phyloP scores from a whole-genome alignment of 2,329 filamentous ascomycete genomes.

The Trichoderma cornu-damae region DNA sequence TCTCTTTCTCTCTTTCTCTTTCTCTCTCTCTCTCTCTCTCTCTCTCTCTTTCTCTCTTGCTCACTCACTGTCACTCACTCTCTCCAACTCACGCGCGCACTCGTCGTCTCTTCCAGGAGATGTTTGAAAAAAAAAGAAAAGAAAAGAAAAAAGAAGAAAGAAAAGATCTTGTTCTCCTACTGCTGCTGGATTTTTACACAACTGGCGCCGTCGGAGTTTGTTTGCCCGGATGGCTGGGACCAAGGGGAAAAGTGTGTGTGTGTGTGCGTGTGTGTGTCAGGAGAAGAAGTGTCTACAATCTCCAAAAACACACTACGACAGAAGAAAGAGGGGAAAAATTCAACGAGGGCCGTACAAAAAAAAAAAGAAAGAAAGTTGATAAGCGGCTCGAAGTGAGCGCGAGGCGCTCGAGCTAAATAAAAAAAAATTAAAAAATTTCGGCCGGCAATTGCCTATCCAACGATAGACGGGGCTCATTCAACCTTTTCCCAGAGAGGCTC shows the following conservation, averaged over 20 bases:
- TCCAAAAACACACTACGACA: not conserved
- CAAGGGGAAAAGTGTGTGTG: too few species aligned
- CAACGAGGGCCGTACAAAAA: not conserved
- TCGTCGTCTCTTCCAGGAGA: too few species aligned
- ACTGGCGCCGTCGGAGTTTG: too few species aligned
- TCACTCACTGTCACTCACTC: not conserved
- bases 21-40: not conserved
- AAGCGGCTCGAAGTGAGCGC: constrained; percentile 9
- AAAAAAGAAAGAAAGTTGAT: not conserved
- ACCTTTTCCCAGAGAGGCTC: not conserved
- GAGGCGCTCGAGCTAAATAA: constrained; percentile 13
- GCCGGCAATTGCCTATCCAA: not conserved
- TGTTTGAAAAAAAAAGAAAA: too few species aligned
- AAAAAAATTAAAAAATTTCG: too few species aligned
- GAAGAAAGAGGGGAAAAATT: not conserved
- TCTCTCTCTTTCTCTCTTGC: not conserved
- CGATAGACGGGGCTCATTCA: not conserved
- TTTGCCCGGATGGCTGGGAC: too few species aligned
- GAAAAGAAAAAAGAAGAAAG: too few species aligned
- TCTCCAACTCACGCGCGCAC: too few species aligned
- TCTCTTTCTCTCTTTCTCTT: not conserved
- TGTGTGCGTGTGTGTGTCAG: not conserved
- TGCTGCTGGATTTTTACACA: not conserved
- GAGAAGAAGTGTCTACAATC: not conserved
- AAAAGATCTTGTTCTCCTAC: too few species aligned